A percentile compares a stretch with the other conserved stretches of the same genome.
Conservation (phyloP, 2,329 filamentous ascomycete species). For the Sordariomycetes sp. region DNA sequence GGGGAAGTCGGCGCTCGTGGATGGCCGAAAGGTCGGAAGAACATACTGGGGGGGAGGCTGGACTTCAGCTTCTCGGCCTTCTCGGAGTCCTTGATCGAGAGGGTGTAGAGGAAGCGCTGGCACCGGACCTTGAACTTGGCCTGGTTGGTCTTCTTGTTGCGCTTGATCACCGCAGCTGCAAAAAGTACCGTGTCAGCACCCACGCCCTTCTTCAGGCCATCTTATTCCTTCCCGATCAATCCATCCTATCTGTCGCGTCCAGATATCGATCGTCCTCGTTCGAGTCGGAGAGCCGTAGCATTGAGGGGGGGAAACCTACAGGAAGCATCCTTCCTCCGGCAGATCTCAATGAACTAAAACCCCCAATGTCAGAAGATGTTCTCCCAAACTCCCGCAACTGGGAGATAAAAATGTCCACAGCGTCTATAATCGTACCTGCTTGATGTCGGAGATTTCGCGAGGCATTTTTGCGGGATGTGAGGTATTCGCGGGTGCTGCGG, state of each 20-base stretch:
- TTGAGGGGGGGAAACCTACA: slow-evolving; percentile 48
- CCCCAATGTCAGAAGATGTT: slow-evolving; percentile 14
- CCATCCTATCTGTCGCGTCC: background rate
- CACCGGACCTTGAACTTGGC: slow-evolving; percentile 99
- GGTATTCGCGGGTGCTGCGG: slow-evolving; percentile 9
- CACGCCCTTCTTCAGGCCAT: slow-evolving; percentile 6
- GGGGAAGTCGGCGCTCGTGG: background rate
- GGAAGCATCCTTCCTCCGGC: slow-evolving; percentile 97
- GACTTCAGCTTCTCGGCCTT: slow-evolving; percentile 99
- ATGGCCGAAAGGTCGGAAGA: slow-evolving; percentile 3
- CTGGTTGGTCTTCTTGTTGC: slow-evolving; percentile 78
- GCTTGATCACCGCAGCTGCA: slow-evolving; percentile 84
- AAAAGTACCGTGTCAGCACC: slow-evolving; percentile 14
- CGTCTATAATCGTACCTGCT: slow-evolving; percentile 42
- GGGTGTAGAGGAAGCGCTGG: slow-evolving; percentile 90
- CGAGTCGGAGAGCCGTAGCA: background rate
- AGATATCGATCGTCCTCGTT: background rate
- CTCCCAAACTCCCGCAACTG: background rate
- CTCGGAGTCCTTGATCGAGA: slow-evolving; percentile 95
- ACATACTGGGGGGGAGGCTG: slow-evolving; percentile 90
- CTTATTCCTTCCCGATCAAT: background rate
- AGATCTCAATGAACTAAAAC: slow-evolving; percentile 96
- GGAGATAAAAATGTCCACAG: background rate
- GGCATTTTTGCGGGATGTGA: slow-evolving; percentile 66
- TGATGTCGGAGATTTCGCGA: slow-evolving; percentile 96